Evolutionary conservation across 257 asterid species (phyloP).

Genomic region (Scutellaria baicalensis): DNA sequence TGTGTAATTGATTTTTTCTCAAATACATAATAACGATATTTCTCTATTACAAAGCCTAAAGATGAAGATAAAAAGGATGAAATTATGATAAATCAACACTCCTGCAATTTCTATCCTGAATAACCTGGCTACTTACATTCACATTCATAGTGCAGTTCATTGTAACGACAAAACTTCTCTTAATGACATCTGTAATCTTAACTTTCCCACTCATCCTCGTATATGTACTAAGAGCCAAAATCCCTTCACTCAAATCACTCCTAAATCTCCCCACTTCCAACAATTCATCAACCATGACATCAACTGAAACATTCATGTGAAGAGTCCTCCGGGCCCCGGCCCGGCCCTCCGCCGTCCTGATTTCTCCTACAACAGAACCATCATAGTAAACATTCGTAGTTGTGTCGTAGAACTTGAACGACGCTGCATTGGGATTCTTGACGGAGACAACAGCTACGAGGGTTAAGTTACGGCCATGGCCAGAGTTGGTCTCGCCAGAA

Average conservation of each 20-base stretch:
- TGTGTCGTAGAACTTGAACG: constrained; percentile 27
- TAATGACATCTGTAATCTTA: constrained; percentile 19
- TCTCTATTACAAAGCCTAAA: no score
- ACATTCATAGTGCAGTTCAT: constrained; percentile 40
- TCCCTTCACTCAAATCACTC: constrained; percentile 20
- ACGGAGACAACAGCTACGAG: constrained; percentile 22
- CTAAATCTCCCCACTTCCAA: constrained; percentile 4
- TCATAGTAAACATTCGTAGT: constrained; percentile 25
- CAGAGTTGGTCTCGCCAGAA: neutral
- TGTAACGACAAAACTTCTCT: constrained; percentile 20
- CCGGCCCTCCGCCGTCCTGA: constrained; percentile 15
- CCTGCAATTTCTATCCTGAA: constrained; percentile 24
- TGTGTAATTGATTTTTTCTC: no score
- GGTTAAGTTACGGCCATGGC: constrained; percentile 24
- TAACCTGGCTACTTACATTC: constrained; percentile 4
- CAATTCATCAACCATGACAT: constrained; percentile 28
- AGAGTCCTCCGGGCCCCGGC: constrained; percentile 28
- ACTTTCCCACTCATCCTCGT: constrained; percentile 38
- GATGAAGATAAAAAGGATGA: no score
- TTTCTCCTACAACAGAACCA: constrained; percentile 30
- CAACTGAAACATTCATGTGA: constrained; percentile 11
- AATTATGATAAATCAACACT: constrained; percentile 6
- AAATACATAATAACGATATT: no score
- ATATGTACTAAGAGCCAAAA: constrained; percentile 9
- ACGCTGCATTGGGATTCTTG: constrained; percentile 36